phyloP scores from a whole-genome alignment of 2,329 filamentous ascomycete species.

The Diatrype stigma region DNA sequence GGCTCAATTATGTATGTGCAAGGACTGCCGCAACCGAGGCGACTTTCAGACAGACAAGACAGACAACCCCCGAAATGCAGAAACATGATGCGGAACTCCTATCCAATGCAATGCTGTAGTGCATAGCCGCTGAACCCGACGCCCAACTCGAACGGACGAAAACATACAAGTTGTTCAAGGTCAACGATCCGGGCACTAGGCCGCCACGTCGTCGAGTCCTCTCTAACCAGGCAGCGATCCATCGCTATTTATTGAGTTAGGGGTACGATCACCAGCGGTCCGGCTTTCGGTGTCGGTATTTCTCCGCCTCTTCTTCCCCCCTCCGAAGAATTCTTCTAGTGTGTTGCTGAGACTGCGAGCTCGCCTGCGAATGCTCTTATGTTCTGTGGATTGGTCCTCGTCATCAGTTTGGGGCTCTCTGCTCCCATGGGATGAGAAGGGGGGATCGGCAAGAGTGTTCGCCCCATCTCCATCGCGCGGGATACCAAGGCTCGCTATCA shows the following conservation, averaged over 20 bases:
- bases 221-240: neutral
- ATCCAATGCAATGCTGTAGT: slow-evolving; percentile 28
- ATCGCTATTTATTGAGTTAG: slow-evolving; percentile 6
- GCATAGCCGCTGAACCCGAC: slow-evolving; percentile 1
- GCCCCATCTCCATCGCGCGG: slow-evolving; percentile 34
- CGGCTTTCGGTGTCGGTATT: slow-evolving; percentile 23
- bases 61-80: no score
- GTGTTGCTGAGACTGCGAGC: slow-evolving; percentile 37
- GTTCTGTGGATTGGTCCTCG: slow-evolving; percentile 9
- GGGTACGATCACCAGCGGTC: slow-evolving; percentile 7
- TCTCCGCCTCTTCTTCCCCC: slow-evolving; percentile 23
- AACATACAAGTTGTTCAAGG: neutral
- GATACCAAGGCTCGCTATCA: slow-evolving; percentile 53
- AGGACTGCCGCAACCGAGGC: no score
- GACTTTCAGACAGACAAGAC: no score
- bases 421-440: slow-evolving; percentile 13
- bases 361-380: slow-evolving; percentile 25
- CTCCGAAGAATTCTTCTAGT: slow-evolving; percentile 32
- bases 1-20: no score
- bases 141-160: slow-evolving; percentile 4
- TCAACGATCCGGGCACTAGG: neutral
- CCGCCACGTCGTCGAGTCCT: neutral
- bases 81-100: slow-evolving; percentile 16
- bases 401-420: slow-evolving; percentile 16
- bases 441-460: slow-evolving; percentile 14